Base-by-base conservation (phyloP, 2,329 filamentous ascomycete species). In the Apiospora saccharicola region DNA sequence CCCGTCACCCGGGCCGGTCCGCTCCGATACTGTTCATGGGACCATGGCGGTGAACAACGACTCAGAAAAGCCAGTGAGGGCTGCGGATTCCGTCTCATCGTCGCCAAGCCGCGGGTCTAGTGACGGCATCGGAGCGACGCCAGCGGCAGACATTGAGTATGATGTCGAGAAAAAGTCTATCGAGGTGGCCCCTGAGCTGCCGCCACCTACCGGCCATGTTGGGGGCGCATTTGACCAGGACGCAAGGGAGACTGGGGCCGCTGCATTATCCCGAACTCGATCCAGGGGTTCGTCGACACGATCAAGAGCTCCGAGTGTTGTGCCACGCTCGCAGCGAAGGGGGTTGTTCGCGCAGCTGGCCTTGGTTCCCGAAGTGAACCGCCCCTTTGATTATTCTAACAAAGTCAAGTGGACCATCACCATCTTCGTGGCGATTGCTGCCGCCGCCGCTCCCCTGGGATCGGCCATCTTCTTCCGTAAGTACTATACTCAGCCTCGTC, bases 361-460 rank as follows among this genome's bases (percentile, higher is more conserved):
- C 1, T 73, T 97, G 44, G 85, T 97, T 22, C 92, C 94, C 1
- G 95, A 98, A 82, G 90, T 97, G 19, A 90, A 93, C 67, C 86
- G 91, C 44, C 93, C 95, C 0, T 90, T 91, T 73, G 89, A 94
- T 69, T 97, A 98, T 79, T 84, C 87, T 14, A 88, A 89, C 46
- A 88, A 84, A 69, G 94, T 90, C 19, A 98, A 98, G 89, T 98
- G 95, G 95, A 88, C 90, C 73, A 91, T 98, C 75, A 97, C 95
- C 0, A 85, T 90, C 47, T 89, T 96, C 68, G 89, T 98, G 67
- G 92, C 94, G 1, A 79, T 95, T 22, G 94, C 94, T 3, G 94
- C 90, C 1, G 90, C 92, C 19, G 93, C 90, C 0, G 94, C 93
- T 0, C 95, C 95, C 0, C 90, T 98, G 84, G 95, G 95, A 0